Conservation (phyloP, 1,139 yeast genomes). For the Pneumocystis wakefieldiae region DNA sequence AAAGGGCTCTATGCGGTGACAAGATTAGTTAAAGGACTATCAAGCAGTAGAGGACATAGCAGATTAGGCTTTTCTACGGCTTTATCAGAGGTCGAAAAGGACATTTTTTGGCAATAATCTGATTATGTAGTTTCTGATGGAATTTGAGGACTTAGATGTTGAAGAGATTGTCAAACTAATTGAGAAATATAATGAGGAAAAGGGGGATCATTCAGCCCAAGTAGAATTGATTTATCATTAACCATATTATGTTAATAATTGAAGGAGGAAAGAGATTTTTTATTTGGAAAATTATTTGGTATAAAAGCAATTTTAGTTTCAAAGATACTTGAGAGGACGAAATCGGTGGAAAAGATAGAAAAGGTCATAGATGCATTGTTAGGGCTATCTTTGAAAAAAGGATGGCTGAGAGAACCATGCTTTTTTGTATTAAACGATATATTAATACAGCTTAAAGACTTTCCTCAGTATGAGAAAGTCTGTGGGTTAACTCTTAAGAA, state of each 20-base stretch:
- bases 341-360: constrained; percentile 21
- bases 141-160: constrained; percentile 26
- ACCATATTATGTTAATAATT: not conserved
- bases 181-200: constrained; percentile 25
- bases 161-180: constrained; percentile 34
- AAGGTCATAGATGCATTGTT: constrained; percentile 35
- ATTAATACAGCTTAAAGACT: constrained; percentile 22
- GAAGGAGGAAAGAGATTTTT: constrained; percentile 60
- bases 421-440: constrained; percentile 54
- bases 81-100: constrained; percentile 44
- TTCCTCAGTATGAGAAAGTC: constrained; percentile 14
- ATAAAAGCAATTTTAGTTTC: constrained; percentile 56
- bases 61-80: constrained; percentile 83
- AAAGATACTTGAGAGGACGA: constrained; percentile 30
- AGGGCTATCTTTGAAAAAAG: constrained; percentile 47
- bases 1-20: constrained; percentile 43
- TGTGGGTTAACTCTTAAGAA: constrained; percentile 27
- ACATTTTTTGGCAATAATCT: constrained; percentile 14
- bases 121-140: constrained; percentile 19
- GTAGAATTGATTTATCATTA: not conserved
- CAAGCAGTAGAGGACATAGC: constrained; percentile 71
- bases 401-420: constrained; percentile 80
- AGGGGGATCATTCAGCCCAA: constrained; percentile 10
- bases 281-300: constrained; percentile 79
- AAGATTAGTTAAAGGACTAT: constrained; percentile 64